These are phyloP conservation scores for Alternaria angustiovoidea DNA, from an alignment of 2,329 filamentous ascomycete species.

Conservation along the genomic window DNA sequence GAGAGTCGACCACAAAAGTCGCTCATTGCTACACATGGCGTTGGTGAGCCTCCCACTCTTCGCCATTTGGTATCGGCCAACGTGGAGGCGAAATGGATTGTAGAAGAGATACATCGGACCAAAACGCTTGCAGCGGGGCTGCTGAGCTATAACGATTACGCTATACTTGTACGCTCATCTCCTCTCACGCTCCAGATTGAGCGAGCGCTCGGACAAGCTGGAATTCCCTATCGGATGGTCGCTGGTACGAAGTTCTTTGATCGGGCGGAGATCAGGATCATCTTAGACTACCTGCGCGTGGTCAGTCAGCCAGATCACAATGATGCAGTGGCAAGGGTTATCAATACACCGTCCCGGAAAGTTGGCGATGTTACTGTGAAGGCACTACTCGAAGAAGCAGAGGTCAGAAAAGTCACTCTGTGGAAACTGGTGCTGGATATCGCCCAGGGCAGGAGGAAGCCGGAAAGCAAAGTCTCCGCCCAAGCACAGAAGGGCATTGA, in stretches of 20 bases:
- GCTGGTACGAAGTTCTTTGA: constrained; percentile 93
- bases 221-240: constrained; percentile 91
- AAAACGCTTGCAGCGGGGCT: constrained; percentile 76
- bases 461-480: constrained; percentile 64
- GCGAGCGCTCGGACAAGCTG: constrained; percentile 77
- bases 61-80: constrained; percentile 74
- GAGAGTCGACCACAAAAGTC: constrained; percentile 79
- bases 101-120: constrained; percentile 78
- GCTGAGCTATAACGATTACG: constrained; percentile 78
- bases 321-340: constrained; percentile 81
- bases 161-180: constrained; percentile 86
- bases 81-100: constrained; percentile 86
- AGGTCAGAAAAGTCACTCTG: constrained; percentile 71
- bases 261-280: constrained; percentile 82
- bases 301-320: constrained; percentile 87
- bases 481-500: constrained; percentile 65
- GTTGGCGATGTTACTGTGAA: constrained; percentile 83
- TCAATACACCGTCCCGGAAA: constrained; percentile 83
- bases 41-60: constrained; percentile 81
- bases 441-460: constrained; percentile 60
- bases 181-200: constrained; percentile 87
- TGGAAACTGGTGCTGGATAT: constrained; percentile 76
- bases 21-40: constrained; percentile 79
- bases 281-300: constrained; percentile 88
- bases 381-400: constrained; percentile 77